These are phyloP conservation scores for Eucalyptus pauciflora DNA, from an alignment of 345 rosid genomes.

Conservation along the genomic window DNA sequence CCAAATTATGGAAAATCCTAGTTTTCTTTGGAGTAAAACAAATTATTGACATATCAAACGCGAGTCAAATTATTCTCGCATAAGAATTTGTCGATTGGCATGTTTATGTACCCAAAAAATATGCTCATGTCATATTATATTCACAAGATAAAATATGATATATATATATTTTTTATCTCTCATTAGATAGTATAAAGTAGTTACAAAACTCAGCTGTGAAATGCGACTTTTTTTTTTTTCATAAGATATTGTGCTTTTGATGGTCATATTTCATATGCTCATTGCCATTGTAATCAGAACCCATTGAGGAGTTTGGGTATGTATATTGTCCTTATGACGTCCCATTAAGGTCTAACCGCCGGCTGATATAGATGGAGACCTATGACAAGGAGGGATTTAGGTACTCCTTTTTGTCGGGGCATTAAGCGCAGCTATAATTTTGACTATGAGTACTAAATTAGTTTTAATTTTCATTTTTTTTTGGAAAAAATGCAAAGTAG, in stretches of 20 bases:
- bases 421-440: neutral
- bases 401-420: neutral
- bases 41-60: neutral
- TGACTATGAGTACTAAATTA: neutral
- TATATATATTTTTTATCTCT: accelerated
- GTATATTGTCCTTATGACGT: neutral
- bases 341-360: accelerated
- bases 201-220: neutral
- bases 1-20: neutral
- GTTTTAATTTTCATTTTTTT: neutral
- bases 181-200: neutral
- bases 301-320: neutral
- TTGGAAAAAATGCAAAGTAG: no score
- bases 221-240: neutral
- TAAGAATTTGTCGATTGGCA: neutral
- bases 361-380: accelerated
- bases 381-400: accelerated
- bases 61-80: neutral
- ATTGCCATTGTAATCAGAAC: neutral
- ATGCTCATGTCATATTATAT: neutral
- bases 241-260: neutral
- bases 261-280: neutral
- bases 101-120: neutral
- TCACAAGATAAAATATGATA: neutral
- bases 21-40: neutral